Percentiles rank a stretch among this genome's conserved stretches.
phyloP scores from a whole-genome alignment of 495 filamentous ascomycete genomes.

The Aspergillus heteromorphus region DNA sequence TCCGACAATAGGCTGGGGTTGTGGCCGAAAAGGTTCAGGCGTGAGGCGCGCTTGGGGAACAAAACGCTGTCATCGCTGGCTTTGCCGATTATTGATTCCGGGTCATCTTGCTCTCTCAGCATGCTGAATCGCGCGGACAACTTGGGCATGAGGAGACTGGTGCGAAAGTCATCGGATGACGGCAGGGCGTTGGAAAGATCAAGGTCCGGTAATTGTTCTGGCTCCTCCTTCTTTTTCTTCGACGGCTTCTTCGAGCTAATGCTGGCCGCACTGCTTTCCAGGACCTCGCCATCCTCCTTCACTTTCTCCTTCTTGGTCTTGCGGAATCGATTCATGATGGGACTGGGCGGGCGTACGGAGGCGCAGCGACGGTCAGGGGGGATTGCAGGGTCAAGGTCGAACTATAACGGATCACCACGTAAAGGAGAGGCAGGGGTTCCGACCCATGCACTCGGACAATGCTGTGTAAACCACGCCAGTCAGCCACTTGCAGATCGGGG shows the following conservation, averaged over 20 bases:
- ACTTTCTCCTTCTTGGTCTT: constrained; percentile 57
- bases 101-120: constrained; percentile 89
- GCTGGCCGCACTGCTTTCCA: constrained; percentile 24
- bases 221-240: constrained; percentile 38
- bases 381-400: not conserved
- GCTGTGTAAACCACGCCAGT: constrained; percentile 11
- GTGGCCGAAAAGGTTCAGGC: constrained; percentile 52
- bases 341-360: not conserved
- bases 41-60: constrained; percentile 72
- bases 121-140: constrained; percentile 95
- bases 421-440: not conserved
- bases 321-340: constrained; percentile 68
- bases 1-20: constrained; percentile 59
- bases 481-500: constrained; percentile 3
- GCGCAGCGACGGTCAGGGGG: not conserved
- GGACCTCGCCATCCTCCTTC: constrained; percentile 50
- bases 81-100: constrained; percentile 78
- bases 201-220: constrained; percentile 59
- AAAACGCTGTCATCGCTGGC: constrained; percentile 92
- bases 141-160: constrained; percentile 91
- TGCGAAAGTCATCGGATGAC: constrained; percentile 86
- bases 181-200: constrained; percentile 73
- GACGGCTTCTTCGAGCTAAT: constrained; percentile 11
- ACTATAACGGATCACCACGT: not conserved
- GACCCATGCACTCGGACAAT: constrained; percentile 1